Base-by-base conservation (phyloP, 805 yeast genomes). In the Ogataea dorogensis region DNA sequence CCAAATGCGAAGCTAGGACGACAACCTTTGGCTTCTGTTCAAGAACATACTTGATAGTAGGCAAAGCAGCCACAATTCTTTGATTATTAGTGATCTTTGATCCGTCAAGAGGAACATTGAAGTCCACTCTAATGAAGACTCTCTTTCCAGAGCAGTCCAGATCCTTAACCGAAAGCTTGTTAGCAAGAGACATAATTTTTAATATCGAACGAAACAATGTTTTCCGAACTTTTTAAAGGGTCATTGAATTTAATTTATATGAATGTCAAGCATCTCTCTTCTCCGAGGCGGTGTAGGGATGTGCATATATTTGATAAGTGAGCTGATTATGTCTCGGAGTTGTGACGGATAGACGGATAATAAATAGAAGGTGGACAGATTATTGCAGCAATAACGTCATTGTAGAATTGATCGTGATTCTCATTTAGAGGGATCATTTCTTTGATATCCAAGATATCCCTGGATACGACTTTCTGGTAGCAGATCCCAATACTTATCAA, bases 1-100 rank as follows among this genome's bases (percentile, higher is more conserved):
- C 99, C 66, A 93, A 77, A 68, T 93, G 99, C 44, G 98, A 89
- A 50, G 97, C 98, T 56, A 93, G 78, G 53, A 93, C 73, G 51
- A 93, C 81, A 51, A 79, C 86, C 76, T 83, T 87, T 63, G 99
- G 96, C 59, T 84, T 77, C 53, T 91, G 82, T 63, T 86, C 91
- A 64, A 85, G 72, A 36, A 91, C 97, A 67, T 91, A 93, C 70
- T 94, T 68, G 73, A 93, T 93, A 54, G 99, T 91, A 67, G 99
- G 99, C 58, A 94, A 72, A 53, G 99, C 98, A 65, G 98, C 99
- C 58, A 89, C 98, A 62, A 93, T 93, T 74, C 99, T 84, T 75
- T 93, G 98, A 77, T 93, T 94, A 81, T 94, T 93, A 73, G 99
- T 94, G 76, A 93, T 93, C 64, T 81, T 89, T 60, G 77, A 78